Evolutionary conservation across 1,284 basidiomycete species (phyloP).

Genomic region (Apiotrichum siamense): DNA sequence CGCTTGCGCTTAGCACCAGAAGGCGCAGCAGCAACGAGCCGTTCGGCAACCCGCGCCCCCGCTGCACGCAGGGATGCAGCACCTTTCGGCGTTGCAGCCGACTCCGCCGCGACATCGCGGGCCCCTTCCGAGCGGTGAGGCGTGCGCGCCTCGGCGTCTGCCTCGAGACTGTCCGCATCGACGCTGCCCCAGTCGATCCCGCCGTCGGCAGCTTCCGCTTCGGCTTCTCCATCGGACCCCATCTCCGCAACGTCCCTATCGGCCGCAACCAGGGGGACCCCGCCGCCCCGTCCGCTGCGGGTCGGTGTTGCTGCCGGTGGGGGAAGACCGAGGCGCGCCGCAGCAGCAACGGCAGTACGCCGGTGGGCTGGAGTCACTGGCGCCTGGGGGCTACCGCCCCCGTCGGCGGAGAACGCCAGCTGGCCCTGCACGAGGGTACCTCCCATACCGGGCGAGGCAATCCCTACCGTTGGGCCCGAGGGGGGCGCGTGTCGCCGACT

Average conservation of each 20-base stretch:
- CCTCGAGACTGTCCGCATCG: constrained; percentile 33
- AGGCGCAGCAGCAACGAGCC: constrained; percentile 2
- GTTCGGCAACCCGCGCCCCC: not conserved
- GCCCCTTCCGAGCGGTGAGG: not conserved
- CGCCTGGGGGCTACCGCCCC: too few relatives aligned
- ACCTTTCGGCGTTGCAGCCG: not conserved
- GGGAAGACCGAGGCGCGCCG: too few relatives aligned
- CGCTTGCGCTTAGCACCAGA: constrained; percentile 7
- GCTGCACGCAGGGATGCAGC: not conserved
- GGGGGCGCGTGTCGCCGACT: too few relatives aligned
- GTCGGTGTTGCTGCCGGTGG: too few relatives aligned
- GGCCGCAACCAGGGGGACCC: not conserved
- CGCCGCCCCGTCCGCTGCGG: not conserved
- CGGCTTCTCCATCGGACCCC: too few relatives aligned
- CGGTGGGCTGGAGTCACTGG: too few relatives aligned
- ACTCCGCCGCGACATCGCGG: not conserved
- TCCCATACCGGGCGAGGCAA: too few relatives aligned
- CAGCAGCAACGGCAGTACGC: too few relatives aligned
- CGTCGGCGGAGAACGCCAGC: too few relatives aligned
- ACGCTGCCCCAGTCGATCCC: constrained; percentile 37
- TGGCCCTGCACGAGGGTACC: too few relatives aligned
- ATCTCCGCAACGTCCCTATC: not conserved
- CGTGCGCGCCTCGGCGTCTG: constrained; percentile 18
- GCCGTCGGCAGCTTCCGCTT: constrained; percentile 5
- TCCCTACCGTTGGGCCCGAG: too few relatives aligned